A percentile compares a stretch with the other conserved stretches of the same genome.
Conservation (phyloP, 768 basidiomycete genomes). For the Collybiopsis luxurians region DNA sequence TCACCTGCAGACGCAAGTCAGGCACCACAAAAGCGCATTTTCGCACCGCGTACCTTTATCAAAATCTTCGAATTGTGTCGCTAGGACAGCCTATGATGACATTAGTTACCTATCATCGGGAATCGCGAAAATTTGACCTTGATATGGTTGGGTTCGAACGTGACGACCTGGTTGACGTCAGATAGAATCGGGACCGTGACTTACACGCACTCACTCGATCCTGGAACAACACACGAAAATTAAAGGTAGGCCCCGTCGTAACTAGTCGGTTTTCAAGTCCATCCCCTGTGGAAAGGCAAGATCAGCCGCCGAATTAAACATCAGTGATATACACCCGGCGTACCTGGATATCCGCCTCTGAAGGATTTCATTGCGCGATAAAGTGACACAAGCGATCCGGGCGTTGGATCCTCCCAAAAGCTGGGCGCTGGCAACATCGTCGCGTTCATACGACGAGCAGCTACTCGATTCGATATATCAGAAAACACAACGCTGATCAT, state of each 20-base stretch:
- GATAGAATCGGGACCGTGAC: not conserved
- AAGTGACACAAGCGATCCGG: not conserved
- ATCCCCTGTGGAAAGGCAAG: slow-evolving; percentile 21
- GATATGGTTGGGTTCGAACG: slow-evolving; percentile 46
- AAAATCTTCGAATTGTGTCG: slow-evolving; percentile 42
- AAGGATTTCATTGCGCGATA: slow-evolving; percentile 6
- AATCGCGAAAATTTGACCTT: slow-evolving; percentile 22
- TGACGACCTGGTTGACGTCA: slow-evolving; percentile 32
- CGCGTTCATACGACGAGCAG: slow-evolving; percentile 2
- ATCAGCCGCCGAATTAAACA: too few relatives aligned
- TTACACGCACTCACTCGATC: slow-evolving; percentile 26
- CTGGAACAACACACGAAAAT: slow-evolving; percentile 33
- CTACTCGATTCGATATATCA: not conserved
- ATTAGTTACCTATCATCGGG: not conserved
- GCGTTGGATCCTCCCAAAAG: not conserved
- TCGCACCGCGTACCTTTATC: slow-evolving; percentile 23
- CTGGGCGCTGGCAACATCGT: not conserved
- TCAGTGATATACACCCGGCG: too few relatives aligned
- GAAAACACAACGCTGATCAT: not conserved
- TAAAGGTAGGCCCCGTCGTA: slow-evolving; percentile 29
- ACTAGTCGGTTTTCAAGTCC: slow-evolving; percentile 18
- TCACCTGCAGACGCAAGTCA: not conserved
- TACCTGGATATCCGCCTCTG: slow-evolving; percentile 4
- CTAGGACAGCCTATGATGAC: slow-evolving; percentile 33
- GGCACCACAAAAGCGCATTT: not conserved